A percentile compares a stretch with the other conserved stretches of the same genome.
phyloP scores from a whole-genome alignment of 352 stramenopile genomes.

The Pythium vanterpoolii region DNA sequence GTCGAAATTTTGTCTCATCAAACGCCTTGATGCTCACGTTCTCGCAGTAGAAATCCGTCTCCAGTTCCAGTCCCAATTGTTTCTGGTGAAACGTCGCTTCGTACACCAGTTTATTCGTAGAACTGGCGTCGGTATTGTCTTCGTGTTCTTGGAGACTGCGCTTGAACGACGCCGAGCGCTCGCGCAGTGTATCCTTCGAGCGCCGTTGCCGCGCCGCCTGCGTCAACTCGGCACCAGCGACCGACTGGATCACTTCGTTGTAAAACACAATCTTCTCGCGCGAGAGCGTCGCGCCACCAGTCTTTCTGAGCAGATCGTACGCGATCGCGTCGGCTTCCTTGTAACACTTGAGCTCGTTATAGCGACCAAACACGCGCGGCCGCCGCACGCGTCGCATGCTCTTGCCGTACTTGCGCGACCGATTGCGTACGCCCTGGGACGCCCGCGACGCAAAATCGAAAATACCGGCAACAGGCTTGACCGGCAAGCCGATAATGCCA shows the following conservation, averaged over 20 bases:
- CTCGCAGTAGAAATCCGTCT: slow-evolving; percentile 89
- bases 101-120: slow-evolving; percentile 63
- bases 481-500: slow-evolving; percentile 80
- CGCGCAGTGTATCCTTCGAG: slow-evolving; percentile 57
- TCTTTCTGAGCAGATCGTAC: slow-evolving; percentile 80
- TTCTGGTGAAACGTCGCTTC: slow-evolving; percentile 82
- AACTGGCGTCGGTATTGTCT: slow-evolving; percentile 31
- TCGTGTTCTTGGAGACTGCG: slow-evolving; percentile 66
- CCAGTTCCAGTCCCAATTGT: slow-evolving; percentile 79
- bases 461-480: slow-evolving; percentile 86
- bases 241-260: slow-evolving; percentile 80
- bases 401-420: slow-evolving; percentile 75
- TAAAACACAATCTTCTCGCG: slow-evolving; percentile 89
- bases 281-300: slow-evolving; percentile 57
- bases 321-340: slow-evolving; percentile 86
- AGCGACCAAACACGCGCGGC: slow-evolving; percentile 84
- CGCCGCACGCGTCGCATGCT: slow-evolving; percentile 75
- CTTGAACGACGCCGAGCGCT: slow-evolving; percentile 68
- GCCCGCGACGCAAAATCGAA: slow-evolving; percentile 89
- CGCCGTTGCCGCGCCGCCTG: slow-evolving; percentile 66
- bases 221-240: slow-evolving; percentile 68
- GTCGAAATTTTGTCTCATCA: slow-evolving; percentile 36
- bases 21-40: slow-evolving; percentile 85
- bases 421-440: slow-evolving; percentile 81
- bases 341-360: slow-evolving; percentile 88